Evolutionary conservation across 345 rosid species (phyloP).

Genomic region (Cardamine occulta): DNA sequence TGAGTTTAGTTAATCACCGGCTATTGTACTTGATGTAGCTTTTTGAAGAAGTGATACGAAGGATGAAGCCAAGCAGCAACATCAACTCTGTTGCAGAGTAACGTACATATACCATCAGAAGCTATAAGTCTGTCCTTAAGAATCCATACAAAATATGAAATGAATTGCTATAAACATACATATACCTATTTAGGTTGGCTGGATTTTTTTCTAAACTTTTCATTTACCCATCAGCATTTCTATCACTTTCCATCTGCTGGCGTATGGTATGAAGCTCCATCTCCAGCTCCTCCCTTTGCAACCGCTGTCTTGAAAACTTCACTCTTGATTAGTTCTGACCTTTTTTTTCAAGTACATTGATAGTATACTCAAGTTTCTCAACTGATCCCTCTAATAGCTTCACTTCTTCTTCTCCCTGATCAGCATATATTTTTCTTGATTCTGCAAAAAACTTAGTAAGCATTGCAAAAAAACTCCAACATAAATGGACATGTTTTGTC

Average conservation of each 20-base stretch:
- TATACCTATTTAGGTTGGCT: slow-evolving; percentile 3
- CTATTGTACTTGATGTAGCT: too few relatives aligned
- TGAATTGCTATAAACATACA: slow-evolving; percentile 27
- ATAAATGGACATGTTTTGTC: slow-evolving; percentile 8
- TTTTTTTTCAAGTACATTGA: slow-evolving; percentile 80
- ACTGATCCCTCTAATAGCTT: slow-evolving; percentile 86
- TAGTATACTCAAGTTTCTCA: slow-evolving; percentile 84
- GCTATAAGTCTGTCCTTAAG: too few relatives aligned
- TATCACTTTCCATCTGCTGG: slow-evolving; percentile 71
- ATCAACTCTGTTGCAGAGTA: too few relatives aligned
- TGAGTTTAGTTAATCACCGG: too few relatives aligned
- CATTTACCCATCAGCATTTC: slow-evolving; percentile 64
- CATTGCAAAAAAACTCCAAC: slow-evolving; percentile 15
- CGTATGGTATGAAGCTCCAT: slow-evolving; percentile 69
- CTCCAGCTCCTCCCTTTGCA: slow-evolving; percentile 93
- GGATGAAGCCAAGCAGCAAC: too few relatives aligned
- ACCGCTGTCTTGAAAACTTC: slow-evolving; percentile 52
- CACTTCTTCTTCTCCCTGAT: slow-evolving; percentile 87
- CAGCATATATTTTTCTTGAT: slow-evolving; percentile 66
- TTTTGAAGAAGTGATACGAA: too few relatives aligned
- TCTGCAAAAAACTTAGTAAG: slow-evolving; percentile 50
- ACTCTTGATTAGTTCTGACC: slow-evolving; percentile 49
- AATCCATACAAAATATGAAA: slow-evolving; percentile 16
- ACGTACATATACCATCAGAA: too few relatives aligned
- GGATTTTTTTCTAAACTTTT: slow-evolving; percentile 54